phyloP scores from a whole-genome alignment of 2,329 filamentous ascomycete genomes.

The Arachnomyces sp. region DNA sequence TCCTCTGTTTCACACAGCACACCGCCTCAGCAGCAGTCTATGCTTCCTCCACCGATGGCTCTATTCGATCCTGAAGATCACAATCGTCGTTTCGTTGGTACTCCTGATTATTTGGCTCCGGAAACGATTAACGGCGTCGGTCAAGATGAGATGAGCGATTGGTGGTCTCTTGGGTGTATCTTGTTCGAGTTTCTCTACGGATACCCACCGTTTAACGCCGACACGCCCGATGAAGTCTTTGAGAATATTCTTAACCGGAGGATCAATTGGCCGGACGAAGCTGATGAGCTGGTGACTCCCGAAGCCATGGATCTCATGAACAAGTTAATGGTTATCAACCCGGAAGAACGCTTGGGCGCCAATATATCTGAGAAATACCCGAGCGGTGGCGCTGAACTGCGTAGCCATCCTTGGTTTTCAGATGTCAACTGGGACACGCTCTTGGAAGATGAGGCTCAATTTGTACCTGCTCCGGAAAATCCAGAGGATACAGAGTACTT shows the following conservation, averaged over 20 bases:
- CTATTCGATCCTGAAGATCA: conserved; percentile 93
- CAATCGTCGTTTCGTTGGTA: conserved; percentile 87
- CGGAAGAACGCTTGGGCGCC: conserved; percentile 70
- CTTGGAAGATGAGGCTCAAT: conserved; percentile 91
- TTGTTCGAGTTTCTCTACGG: conserved; percentile 94
- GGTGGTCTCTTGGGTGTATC: conserved; percentile 99
- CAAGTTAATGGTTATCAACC: conserved; percentile 76
- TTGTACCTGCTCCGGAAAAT: conserved; percentile 85
- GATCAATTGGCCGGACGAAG: conserved; percentile 86
- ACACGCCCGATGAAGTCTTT: conserved; percentile 86
- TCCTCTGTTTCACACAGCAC: conserved; percentile 23
- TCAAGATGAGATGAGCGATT: conserved; percentile 97
- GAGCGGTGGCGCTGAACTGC: conserved; percentile 84
- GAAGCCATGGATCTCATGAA: conserved; percentile 95
- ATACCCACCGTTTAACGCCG: conserved; percentile 84
- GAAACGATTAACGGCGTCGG: conserved; percentile 93
- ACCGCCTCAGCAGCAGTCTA: conserved; percentile 54
- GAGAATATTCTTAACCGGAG: conserved; percentile 86
- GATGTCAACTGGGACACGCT: conserved; percentile 83
- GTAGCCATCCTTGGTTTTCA: conserved; percentile 78
- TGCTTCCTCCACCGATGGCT: conserved; percentile 88
- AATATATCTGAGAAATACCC: conserved; percentile 75
- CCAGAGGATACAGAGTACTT: conserved; percentile 98
- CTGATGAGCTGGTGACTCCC: conserved; percentile 67
- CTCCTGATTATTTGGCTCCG: conserved; percentile 90